Conservation (phyloP, 768 basidiomycete genomes). For the Erythrobasidium yunnanense region DNA sequence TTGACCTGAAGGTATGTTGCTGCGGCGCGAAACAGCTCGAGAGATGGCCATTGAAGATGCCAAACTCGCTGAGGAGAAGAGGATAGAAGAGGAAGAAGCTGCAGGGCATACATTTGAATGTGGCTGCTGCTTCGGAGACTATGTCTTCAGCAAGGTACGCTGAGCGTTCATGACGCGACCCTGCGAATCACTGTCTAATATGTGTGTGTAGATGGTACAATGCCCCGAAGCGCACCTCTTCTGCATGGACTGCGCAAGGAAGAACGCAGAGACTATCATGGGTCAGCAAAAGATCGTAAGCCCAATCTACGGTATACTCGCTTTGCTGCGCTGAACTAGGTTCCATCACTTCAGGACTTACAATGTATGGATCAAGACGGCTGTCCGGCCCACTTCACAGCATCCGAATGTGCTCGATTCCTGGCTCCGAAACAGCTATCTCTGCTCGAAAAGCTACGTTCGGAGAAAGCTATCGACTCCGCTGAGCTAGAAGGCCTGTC, state of each 20-base stretch:
- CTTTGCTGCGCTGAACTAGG: neutral
- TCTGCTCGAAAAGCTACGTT: conserved; percentile 33
- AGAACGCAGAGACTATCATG: conserved; percentile 29
- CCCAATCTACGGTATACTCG: neutral
- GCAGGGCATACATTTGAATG: conserved; percentile 31
- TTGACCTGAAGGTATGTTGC: too few relatives aligned
- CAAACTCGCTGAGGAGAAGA: neutral
- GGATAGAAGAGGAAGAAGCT: conserved; percentile 17
- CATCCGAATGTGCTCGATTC: conserved; percentile 12
- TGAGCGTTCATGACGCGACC: neutral
- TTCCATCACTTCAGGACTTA: neutral
- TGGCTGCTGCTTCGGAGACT: conserved; percentile 36
- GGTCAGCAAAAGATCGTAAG: conserved; percentile 32
- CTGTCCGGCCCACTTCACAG: conserved; percentile 31
- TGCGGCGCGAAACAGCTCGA: too few relatives aligned
- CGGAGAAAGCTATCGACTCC: conserved; percentile 32
- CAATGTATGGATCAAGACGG: conserved; percentile 34
- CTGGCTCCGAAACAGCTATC: conserved; percentile 22
- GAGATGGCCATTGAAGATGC: neutral
- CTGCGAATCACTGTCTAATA: neutral
- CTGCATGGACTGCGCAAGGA: conserved; percentile 33
- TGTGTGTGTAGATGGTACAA: conserved; percentile 18
- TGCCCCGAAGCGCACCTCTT: conserved; percentile 33
- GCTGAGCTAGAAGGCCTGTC: conserved; percentile 25
- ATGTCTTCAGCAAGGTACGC: conserved; percentile 7